Base-by-base conservation (phyloP, 2,329 filamentous ascomycete genomes). In the Pyrenophora tritici-repentis region DNA sequence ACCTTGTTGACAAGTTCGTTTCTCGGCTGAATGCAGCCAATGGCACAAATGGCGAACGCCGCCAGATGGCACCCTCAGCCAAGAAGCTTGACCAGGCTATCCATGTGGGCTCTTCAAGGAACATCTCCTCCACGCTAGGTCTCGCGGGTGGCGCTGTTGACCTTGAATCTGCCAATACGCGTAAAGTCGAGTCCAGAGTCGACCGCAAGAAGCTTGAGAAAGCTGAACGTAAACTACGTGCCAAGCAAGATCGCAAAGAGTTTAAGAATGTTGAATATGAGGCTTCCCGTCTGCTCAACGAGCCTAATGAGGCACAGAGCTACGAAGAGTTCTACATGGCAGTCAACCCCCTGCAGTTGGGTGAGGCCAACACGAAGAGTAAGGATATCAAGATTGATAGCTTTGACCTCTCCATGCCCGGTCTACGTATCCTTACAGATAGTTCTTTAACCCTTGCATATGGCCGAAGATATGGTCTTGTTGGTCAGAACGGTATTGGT, bases 261-360 rank as follows among this genome's bases (percentile, higher is more conserved):
- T 97, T 94, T 87, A 97, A 97, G 83, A 96, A 88, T 48, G 94
- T 99, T 63, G 90, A 97, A 76, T 99, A 99, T 74, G 94, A 99
- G 78, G 90, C 94, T 0, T 97, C 94, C 10, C 87, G 86, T 62
- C 81, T 99, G 61, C 85, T 99, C 61, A 88, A 95, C 70, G 85
- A 90, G 75, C 83, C 90, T 3, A 88, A 93, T 66, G 84, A 87
- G 66, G 81, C 92, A 10, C 88, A 96, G 80, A 95, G 91, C 34
- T 99, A 99, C 73, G 94, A 99, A 76, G 94, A 99, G 73, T 97
- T 99, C 78, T 99, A 96, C 83, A 97, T 99, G 94, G 88, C 91
- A 46, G 94, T 99, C 79, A 99, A 99, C 75, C 94, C 94, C 55
- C 83, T 99, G 57, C 93, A 97, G 72, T 69, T 97, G 54, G 93